These are phyloP conservation scores for Thraustochytrium striatum DNA, from an alignment of 352 stramenopile species.

Conservation along the genomic window DNA sequence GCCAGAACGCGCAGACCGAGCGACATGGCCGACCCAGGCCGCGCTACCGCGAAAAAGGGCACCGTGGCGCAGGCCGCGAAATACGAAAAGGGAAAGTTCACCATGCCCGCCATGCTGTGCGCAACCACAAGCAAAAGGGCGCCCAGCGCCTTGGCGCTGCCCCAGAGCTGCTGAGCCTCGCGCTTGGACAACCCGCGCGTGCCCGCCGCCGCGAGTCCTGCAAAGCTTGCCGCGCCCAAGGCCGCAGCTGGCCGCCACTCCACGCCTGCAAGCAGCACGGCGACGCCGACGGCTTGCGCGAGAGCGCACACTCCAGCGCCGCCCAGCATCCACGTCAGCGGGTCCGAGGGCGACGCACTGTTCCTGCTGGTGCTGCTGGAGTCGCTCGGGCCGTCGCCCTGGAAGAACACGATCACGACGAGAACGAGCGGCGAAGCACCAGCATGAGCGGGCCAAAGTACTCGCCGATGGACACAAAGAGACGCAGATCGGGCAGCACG, in stretches of 20 bases:
- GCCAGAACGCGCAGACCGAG: background rate
- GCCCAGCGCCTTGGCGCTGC: background rate
- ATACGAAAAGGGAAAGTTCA: slow-evolving; percentile 24
- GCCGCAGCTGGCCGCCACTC: background rate
- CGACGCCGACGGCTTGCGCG: no score
- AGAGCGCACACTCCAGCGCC: background rate
- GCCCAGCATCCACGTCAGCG: no score
- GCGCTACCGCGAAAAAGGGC: background rate
- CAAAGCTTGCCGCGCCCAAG: background rate
- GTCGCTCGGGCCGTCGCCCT: background rate
- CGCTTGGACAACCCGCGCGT: background rate
- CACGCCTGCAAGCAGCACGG: background rate
- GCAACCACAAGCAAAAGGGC: background rate
- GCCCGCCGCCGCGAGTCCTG: background rate
- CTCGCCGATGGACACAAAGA: slow-evolving; percentile 77
- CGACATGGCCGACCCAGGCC: background rate
- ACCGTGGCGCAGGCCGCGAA: background rate
- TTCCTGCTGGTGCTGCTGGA: background rate
- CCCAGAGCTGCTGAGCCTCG: no score
- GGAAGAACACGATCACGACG: slow-evolving; percentile 53
- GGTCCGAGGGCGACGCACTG: no score
- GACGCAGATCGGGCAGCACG: slow-evolving; percentile 64
- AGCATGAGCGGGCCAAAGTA: slow-evolving; percentile 75
- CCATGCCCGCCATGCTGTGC: slow-evolving; percentile 33
- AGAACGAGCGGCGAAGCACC: slow-evolving; percentile 64